Base-by-base conservation (phyloP, 768 basidiomycete species). In the Kwoniella mangroviensis region DNA sequence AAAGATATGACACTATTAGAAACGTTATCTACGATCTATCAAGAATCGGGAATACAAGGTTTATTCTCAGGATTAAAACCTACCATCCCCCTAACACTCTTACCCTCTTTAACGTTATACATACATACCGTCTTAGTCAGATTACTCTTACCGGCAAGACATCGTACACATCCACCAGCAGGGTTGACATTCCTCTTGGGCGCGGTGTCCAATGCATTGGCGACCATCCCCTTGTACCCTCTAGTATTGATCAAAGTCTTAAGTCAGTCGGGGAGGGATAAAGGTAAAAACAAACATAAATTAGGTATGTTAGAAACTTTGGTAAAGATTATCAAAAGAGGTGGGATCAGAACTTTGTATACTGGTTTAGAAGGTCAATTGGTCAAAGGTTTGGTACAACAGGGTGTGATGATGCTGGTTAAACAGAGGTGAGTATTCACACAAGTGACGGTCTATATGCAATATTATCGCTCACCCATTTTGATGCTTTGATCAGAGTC, bases 361-460 rank as follows among this genome's bases (percentile, higher is more conserved):
- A 72, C 71, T 19, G 79, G 79, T 34, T 21, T 80, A 12, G 71
- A 80, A 54, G 79, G 70, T 13, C 77, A 80, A 53, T 58, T 78
- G 19, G 49, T 74, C 53, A 80, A 80, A 56, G 74, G 77, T n/a
- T n/a, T 79, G 17, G 70, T 80, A 1, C 73, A 74, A 41, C 79
- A 80, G 55, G 79, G 79, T 12, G 79, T 80, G 41, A 79, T 74
- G 74, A 78, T 80, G 75, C 61, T 79, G 3, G 52, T 80, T 72
- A 80, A 80, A 60, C 75, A 80, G 61, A 75, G 77, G 79, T 75
- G 34, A 68, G 79, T 65, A 34, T 9, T 15, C 34, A 41, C 12
- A 12, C 5, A n/a, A 15, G 17, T 10, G 21, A 13, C 2, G 17
- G 24, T 21, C 7, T 52, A 10, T 21, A 19, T 15, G 26, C 34